A percentile compares a stretch with the other conserved stretches of the same genome.
These are phyloP conservation scores for Saccharomyces eubayanus DNA, from an alignment of 805 yeast genomes.

Conservation along the genomic window DNA sequence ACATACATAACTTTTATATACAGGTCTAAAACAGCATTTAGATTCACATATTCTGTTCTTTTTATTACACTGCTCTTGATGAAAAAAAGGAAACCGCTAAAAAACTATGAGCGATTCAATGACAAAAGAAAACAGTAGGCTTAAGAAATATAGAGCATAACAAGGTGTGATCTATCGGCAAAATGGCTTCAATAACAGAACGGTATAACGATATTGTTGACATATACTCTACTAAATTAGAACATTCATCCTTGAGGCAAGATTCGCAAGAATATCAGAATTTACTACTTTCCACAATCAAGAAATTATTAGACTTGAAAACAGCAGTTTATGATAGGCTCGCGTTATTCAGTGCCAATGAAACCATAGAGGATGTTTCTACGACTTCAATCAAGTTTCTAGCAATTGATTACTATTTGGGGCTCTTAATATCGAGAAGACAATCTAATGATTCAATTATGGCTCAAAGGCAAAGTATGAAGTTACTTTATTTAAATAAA, in stretches of 20 bases:
- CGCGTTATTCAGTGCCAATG: slow-evolving; percentile 64
- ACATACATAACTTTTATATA: not conserved
- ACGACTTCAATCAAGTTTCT: slow-evolving; percentile 57
- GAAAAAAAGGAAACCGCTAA: not conserved
- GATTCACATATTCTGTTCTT: not conserved
- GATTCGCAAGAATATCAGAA: slow-evolving; percentile 39
- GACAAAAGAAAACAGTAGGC: not conserved
- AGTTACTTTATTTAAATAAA: slow-evolving; percentile 33
- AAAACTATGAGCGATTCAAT: not conserved
- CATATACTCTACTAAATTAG: slow-evolving; percentile 12
- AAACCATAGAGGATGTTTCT: slow-evolving; percentile 56
- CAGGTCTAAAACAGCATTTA: not conserved
- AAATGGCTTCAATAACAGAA: slow-evolving; percentile 14
- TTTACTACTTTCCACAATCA: slow-evolving; percentile 31
- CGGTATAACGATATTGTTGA: slow-evolving; percentile 17
- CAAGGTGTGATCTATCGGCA: not conserved
- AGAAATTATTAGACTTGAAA: slow-evolving; percentile 39
- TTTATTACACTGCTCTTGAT: not conserved
- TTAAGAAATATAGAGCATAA: not conserved
- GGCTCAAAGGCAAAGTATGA: slow-evolving; percentile 18
- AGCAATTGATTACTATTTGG: slow-evolving; percentile 53
- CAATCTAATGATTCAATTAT: slow-evolving; percentile 14
- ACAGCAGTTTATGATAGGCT: slow-evolving; percentile 35
- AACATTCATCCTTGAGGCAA: slow-evolving; percentile 28
- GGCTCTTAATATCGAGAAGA: slow-evolving; percentile 27